phyloP scores from a whole-genome alignment of 2,329 filamentous ascomycete genomes.

The Purpureocillium lavendulum region DNA sequence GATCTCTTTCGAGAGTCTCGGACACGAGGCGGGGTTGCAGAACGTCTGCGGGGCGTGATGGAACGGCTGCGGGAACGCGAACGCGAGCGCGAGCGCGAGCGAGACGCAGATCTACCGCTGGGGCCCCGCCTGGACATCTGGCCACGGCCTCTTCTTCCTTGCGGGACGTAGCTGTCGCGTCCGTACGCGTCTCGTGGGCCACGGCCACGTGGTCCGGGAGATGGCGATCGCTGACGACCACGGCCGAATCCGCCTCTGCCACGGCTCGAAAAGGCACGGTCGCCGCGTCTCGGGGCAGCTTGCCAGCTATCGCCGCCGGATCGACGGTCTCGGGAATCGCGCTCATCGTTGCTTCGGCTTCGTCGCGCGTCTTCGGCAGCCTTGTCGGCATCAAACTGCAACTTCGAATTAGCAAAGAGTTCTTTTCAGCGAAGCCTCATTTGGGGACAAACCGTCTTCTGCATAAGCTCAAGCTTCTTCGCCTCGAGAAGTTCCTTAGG shows the following conservation, averaged over 20 bases:
- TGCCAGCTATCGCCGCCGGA: slow-evolving; percentile 46
- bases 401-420: slow-evolving; percentile 4
- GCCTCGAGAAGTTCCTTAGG: slow-evolving; percentile 91
- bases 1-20: slow-evolving; percentile 30
- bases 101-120: slow-evolving; percentile 12
- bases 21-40: slow-evolving; percentile 23
- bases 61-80: slow-evolving; percentile 16
- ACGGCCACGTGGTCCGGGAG: slow-evolving; percentile 35
- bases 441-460: slow-evolving; percentile 77
- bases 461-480: slow-evolving; percentile 89
- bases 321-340: slow-evolving; percentile 48
- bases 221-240: slow-evolving; percentile 35
- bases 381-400: slow-evolving; percentile 71
- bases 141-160: slow-evolving; percentile 33
- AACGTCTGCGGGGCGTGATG: slow-evolving; percentile 14
- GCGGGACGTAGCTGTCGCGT: slow-evolving; percentile 46
- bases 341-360: slow-evolving; percentile 60
- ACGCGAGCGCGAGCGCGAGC: slow-evolving; percentile 24
- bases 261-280: slow-evolving; percentile 37
- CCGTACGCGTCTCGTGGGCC: slow-evolving; percentile 34
- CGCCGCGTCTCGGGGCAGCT: slow-evolving; percentile 42
- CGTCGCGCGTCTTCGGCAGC: slow-evolving; percentile 67
- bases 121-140: slow-evolving; percentile 18
- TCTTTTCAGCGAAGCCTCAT: not conserved
- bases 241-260: slow-evolving; percentile 37